Base-by-base conservation (phyloP, 1,139 yeast genomes). In the Zygosaccharomyces pseudobailii region DNA sequence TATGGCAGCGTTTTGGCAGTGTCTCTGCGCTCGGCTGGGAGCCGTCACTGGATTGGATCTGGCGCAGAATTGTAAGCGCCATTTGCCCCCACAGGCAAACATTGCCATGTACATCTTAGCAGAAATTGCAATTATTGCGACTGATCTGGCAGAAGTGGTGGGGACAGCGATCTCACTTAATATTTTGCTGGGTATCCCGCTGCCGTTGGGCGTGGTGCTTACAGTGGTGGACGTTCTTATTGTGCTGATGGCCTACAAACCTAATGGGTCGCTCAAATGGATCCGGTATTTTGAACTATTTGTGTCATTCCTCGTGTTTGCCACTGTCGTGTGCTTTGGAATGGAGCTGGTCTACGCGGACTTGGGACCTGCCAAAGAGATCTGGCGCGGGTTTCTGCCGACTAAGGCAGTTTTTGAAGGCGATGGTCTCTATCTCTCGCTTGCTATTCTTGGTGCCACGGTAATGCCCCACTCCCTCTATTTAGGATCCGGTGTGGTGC, bases 381-480 rank as follows among this genome's bases (percentile, higher is more conserved):
- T 77, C 4, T 64, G 71, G 48, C 62, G 68, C 49, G 92, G 92
- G 0, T 83, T 80, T 55, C 61, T 84, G 41, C 94, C 94, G 0
- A 70, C 72, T 36, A 69, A 68, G 49, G 78, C 82, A 2, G 76
- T 82, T 40, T 63, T 69, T 41, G 78, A 78, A 53, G 76, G 74
- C 42, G 79, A 79, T 58, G 87, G 87, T 0, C 67, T 82, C 33
- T 84, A 83, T 58, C 68, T 84, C 50, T 76, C 84, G 54, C 73
- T 87, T 62, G 92, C 88, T 6, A 84, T 84, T 48, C 78, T 84
- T 19, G 94, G 94, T 30, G 86, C 89, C 40, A 84, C 92, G 0
- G 90, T 84, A 6, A 85, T 85, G 94, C 92, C 94, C 2, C 92
- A 84, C 59, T 82, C 89, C 0, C 71, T 85, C 48, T 84, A 78